A percentile compares a stretch with the other conserved stretches of the same genome.
phyloP scores from a whole-genome alignment of 257 asterid genomes.

The Thymus mandschuricus region DNA sequence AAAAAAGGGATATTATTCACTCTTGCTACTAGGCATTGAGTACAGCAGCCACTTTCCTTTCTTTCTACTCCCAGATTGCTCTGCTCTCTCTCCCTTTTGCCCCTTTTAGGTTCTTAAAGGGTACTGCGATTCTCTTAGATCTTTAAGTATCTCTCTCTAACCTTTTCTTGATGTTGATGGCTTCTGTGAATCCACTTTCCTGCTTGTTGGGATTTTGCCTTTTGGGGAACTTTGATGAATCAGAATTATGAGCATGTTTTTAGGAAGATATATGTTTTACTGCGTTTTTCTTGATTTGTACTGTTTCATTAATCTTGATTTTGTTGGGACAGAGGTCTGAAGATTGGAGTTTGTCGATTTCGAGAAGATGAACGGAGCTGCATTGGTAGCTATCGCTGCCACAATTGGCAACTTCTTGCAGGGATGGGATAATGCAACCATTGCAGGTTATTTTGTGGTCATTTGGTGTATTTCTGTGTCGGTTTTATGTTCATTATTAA shows the following conservation, averaged over 20 bases:
- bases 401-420: conserved; percentile 80
- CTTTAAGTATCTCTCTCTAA: background rate
- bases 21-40: conserved; percentile 3
- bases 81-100: conserved; percentile 6
- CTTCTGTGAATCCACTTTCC: conserved; percentile 11
- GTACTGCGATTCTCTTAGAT: conserved; percentile 18
- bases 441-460: conserved; percentile 54
- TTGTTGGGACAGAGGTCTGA: conserved; percentile 22
- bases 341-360: conserved; percentile 29
- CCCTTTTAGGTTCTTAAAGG: conserved; percentile 32
- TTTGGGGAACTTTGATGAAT: conserved; percentile 9
- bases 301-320: conserved; percentile 26
- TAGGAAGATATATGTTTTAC: conserved; percentile 34
- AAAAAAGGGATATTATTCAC: background rate
- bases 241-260: conserved; percentile 16
- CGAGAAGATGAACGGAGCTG: conserved; percentile 70
- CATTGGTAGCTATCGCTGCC: conserved; percentile 74
- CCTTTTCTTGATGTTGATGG: conserved; percentile 37
- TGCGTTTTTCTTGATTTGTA: conserved; percentile 24
- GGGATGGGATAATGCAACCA: conserved; percentile 94
- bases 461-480: conserved; percentile 10
- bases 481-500: background rate
- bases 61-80: conserved; percentile 22
- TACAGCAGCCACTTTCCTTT: conserved; percentile 27
- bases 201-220: background rate